These are phyloP conservation scores for Hygrophorus russula DNA, from an alignment of 768 basidiomycete species.

Conservation along the genomic window DNA sequence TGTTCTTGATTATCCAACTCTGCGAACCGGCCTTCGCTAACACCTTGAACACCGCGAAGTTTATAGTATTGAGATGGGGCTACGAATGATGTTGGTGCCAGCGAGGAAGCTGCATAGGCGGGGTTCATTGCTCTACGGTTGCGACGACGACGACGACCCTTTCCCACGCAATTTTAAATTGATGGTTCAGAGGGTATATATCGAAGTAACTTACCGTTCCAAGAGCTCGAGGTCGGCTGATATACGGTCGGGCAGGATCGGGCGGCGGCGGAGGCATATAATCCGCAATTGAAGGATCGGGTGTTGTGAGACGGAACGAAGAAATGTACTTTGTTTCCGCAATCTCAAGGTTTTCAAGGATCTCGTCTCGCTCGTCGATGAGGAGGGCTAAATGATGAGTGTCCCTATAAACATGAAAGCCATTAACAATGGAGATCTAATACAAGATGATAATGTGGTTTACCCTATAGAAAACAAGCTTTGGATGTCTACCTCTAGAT, in stretches of 20 bases:
- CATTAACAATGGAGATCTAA: background rate
- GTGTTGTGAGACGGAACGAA: conserved; percentile 64
- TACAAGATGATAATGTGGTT: conserved; percentile 11
- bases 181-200: background rate
- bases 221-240: conserved; percentile 60
- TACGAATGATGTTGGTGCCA: conserved; percentile 67
- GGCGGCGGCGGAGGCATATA: conserved; percentile 32
- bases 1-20: conserved; percentile 28
- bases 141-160: conserved; percentile 14
- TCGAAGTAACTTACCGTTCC: conserved; percentile 17
- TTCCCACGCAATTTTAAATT: background rate
- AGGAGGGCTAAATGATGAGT: conserved; percentile 55
- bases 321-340: conserved; percentile 71
- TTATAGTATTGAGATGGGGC: conserved; percentile 76
- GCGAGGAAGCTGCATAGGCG: conserved; percentile 57
- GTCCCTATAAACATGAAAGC: conserved; percentile 33
- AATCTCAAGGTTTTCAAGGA: conserved; percentile 71
- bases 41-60: conserved; percentile 47
- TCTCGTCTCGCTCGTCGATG: conserved; percentile 65
- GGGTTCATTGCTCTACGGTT: conserved; percentile 45
- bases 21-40: conserved; percentile 48
- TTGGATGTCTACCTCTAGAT: conserved; percentile 53
- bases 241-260: conserved; percentile 40
- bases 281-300: conserved; percentile 61
- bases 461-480: conserved; percentile 70